Conservation (phyloP, 2,329 filamentous ascomycete genomes). For the Apiospora arundinis region DNA sequence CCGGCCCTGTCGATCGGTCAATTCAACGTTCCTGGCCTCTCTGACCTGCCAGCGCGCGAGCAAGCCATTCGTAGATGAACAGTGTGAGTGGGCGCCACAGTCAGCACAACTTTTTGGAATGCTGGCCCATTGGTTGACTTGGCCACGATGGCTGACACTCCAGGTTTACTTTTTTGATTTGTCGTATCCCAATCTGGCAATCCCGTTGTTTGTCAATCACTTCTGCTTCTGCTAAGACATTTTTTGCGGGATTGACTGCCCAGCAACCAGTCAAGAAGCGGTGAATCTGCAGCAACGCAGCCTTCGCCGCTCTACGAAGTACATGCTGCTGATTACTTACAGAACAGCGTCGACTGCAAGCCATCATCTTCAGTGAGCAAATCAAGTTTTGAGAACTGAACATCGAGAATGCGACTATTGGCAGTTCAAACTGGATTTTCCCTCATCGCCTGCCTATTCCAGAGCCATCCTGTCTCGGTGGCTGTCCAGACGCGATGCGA, state of each 20-base stretch:
- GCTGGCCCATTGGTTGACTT: not conserved
- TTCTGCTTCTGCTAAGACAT: not conserved
- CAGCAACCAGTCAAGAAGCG: not conserved
- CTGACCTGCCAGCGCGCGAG: not conserved
- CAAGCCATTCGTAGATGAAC: not conserved
- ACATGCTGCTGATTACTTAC: not conserved
- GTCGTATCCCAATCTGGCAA: not conserved
- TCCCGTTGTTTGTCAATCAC: not conserved
- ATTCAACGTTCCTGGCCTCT: not conserved
- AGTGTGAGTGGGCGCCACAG: slow-evolving; percentile 13
- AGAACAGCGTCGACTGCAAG: not conserved
- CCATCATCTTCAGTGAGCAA: not conserved
- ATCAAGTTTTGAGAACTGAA: not conserved
- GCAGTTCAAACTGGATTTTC: not conserved
- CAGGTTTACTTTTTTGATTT: not conserved
- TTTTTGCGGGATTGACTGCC: not conserved
- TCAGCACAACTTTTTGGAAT: slow-evolving; percentile 4
- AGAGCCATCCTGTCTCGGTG: not conserved
- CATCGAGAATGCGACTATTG: not conserved
- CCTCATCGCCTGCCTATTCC: not conserved
- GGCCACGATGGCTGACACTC: not conserved
- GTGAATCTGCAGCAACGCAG: not conserved
- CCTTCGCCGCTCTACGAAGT: no score
- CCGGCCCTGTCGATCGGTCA: not conserved
- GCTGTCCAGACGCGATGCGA: not conserved